phyloP scores from a whole-genome alignment of 495 filamentous ascomycete species.

The Zalerion maritima region DNA sequence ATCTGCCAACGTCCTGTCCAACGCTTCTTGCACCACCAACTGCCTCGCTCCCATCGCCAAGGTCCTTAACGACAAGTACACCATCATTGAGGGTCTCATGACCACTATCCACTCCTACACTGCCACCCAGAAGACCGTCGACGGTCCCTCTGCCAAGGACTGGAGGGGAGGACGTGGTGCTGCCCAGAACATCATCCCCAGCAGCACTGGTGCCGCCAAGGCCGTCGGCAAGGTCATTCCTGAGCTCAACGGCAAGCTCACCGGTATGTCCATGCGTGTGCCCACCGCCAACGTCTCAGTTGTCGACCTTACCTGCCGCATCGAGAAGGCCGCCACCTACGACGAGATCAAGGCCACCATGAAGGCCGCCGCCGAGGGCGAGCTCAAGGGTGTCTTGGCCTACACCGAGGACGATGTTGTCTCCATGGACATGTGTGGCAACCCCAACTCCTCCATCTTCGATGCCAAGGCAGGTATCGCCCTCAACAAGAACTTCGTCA shows the following conservation, averaged over 20 bases:
- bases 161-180: slow-evolving; percentile 98
- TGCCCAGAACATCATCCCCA: slow-evolving; percentile 99
- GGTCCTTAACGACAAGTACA: slow-evolving; percentile 95
- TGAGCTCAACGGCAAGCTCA: slow-evolving; percentile 94
- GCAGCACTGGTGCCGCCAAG: slow-evolving; percentile 98
- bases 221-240: slow-evolving; percentile 99
- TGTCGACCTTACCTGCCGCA: slow-evolving; percentile 87
- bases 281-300: slow-evolving; percentile 98
- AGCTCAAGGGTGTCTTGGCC: slow-evolving; percentile 82
- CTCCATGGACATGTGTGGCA: slow-evolving; percentile 84
- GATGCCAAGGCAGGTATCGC: slow-evolving; percentile 99
- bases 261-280: slow-evolving; percentile 98
- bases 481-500: slow-evolving; percentile 96
- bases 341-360: slow-evolving; percentile 86
- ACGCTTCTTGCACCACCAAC: slow-evolving; percentile 99
- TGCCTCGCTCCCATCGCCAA: slow-evolving; percentile 98
- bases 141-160: slow-evolving; percentile 95
- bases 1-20: slow-evolving; percentile 86
- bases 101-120: slow-evolving; percentile 99
- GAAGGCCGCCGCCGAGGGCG: slow-evolving; percentile 75
- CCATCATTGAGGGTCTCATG: slow-evolving; percentile 97
- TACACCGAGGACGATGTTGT: slow-evolving; percentile 98
- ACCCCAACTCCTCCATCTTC: slow-evolving; percentile 90
- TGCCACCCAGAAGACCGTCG: slow-evolving; percentile 98
- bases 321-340: slow-evolving; percentile 81